These are phyloP conservation scores for Neurospora discreta DNA, from an alignment of 495 filamentous ascomycete genomes.

Conservation along the genomic window DNA sequence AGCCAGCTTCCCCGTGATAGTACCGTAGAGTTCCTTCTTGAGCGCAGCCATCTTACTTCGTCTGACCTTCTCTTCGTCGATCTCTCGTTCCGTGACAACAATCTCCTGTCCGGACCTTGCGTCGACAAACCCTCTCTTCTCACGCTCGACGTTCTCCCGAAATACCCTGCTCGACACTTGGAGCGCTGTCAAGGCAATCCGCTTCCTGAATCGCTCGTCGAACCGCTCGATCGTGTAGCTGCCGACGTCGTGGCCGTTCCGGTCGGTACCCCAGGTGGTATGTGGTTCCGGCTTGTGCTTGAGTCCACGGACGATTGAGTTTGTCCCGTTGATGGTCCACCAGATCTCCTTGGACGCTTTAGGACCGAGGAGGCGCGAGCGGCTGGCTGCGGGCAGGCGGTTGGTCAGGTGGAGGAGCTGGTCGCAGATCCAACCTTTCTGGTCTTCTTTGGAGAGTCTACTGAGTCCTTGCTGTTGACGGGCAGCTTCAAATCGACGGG, in stretches of 20 bases:
- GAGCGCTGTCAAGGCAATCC: constrained; percentile 16
- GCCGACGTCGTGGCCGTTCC: constrained; percentile 27
- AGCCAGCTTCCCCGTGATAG: constrained; percentile 41
- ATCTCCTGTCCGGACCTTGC: constrained; percentile 8
- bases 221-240: constrained; percentile 30
- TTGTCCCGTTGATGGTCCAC: constrained; percentile 34
- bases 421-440: constrained; percentile 17
- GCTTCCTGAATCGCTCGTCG: constrained; percentile 19
- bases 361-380: constrained; percentile 21
- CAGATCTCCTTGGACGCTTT: constrained; percentile 40
- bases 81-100: constrained; percentile 24
- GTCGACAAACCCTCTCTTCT: constrained; percentile 5
- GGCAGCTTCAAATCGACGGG: constrained; percentile 24
- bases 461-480: constrained; percentile 19
- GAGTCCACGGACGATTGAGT: constrained; percentile 28
- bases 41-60: constrained; percentile 33
- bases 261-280: constrained; percentile 31
- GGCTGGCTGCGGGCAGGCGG: constrained; percentile 14
- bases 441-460: constrained; percentile 27
- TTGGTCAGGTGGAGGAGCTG: constrained; percentile 20
- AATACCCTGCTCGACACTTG: constrained; percentile 21
- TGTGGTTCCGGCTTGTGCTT: constrained; percentile 12
- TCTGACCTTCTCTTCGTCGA: constrained; percentile 34
- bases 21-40: constrained; percentile 32
- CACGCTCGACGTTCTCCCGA: constrained; percentile 13